Conservation (phyloP, 179 eudicot genomes). For the Beta macrorhiza region DNA sequence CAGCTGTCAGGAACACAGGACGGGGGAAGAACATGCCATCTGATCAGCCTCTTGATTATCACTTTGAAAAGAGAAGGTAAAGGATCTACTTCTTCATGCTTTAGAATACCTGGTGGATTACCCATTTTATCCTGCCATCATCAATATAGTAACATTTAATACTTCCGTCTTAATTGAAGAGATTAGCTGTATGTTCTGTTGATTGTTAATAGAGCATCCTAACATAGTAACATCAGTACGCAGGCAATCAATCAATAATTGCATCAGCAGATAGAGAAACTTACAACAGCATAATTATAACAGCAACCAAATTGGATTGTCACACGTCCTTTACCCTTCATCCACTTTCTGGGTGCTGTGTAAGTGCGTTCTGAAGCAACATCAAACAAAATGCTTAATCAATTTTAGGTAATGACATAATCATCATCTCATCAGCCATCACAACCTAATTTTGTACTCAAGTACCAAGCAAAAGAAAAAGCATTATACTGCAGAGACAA, state of each 20-base stretch:
- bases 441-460: not conserved
- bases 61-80: slow-evolving; percentile 73
- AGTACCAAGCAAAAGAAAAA: not conserved
- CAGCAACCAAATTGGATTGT: slow-evolving; percentile 98
- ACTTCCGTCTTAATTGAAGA: not conserved
- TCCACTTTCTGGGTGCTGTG: slow-evolving; percentile 89
- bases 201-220: not conserved
- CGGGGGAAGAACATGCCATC: slow-evolving; percentile 91
- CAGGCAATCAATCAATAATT: not conserved
- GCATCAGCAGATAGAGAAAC: slow-evolving; percentile 17
- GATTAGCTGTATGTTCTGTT: not conserved
- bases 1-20: slow-evolving; percentile 86
- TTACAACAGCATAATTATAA: slow-evolving; percentile 81
- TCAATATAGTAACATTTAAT: not conserved
- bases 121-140: slow-evolving; percentile 77
- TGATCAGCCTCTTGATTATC: slow-evolving; percentile 77
- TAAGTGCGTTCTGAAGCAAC: slow-evolving; percentile 69
- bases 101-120: slow-evolving; percentile 84
- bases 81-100: slow-evolving; percentile 65
- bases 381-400: slow-evolving; percentile 5
- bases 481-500: not conserved
- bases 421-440: not conserved
- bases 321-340: slow-evolving; percentile 94
- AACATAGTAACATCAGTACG: not conserved
- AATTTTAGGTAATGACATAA: not conserved